Evolutionary conservation across 495 filamentous ascomycete species (phyloP).

Genomic region (Aspergillus nanangensis): DNA sequence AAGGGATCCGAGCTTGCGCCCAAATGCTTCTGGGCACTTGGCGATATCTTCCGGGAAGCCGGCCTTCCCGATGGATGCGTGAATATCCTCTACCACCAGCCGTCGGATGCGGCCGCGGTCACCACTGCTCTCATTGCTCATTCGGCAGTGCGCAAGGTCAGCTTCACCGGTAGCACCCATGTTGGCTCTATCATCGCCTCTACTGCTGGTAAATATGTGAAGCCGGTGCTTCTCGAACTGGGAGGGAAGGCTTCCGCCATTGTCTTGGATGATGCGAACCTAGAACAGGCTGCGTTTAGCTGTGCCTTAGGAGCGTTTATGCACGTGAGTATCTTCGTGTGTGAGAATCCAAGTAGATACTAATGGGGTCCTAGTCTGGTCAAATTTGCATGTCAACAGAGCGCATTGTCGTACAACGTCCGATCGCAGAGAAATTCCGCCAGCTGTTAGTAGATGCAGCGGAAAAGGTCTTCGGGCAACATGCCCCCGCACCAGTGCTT

Average conservation of each 20-base stretch:
- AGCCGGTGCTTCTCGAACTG: slow-evolving; percentile 59
- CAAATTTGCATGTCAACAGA: slow-evolving; percentile 95
- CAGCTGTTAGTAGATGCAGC: slow-evolving; percentile 43
- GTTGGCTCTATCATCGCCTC: slow-evolving; percentile 54
- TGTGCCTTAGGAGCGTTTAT: slow-evolving; percentile 51
- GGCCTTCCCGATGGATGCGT: slow-evolving; percentile 59
- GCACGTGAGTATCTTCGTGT: slow-evolving; percentile 31
- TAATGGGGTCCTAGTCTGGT: slow-evolving; percentile 45
- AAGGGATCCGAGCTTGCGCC: slow-evolving; percentile 78
- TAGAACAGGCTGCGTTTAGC: slow-evolving; percentile 49
- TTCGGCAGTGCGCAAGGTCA: slow-evolving; percentile 55
- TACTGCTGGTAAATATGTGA: slow-evolving; percentile 50
- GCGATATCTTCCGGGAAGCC: slow-evolving; percentile 65
- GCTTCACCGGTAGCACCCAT: slow-evolving; percentile 56
- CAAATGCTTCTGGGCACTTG: slow-evolving; percentile 68
- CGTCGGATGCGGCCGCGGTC: slow-evolving; percentile 48
- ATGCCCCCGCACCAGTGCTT: slow-evolving; percentile 52
- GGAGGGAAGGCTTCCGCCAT: slow-evolving; percentile 59
- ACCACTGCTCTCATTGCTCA: slow-evolving; percentile 55
- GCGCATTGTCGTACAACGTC: slow-evolving; percentile 75
- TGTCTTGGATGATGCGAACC: slow-evolving; percentile 55
- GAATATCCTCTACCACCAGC: slow-evolving; percentile 51
- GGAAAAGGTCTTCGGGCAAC: slow-evolving; percentile 44
- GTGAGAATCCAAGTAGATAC: neutral
- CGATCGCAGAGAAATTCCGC: slow-evolving; percentile 62